These are phyloP conservation scores for Coelastrella sp. DNA, from an alignment of 139 green algal genomes.

Conservation along the genomic window DNA sequence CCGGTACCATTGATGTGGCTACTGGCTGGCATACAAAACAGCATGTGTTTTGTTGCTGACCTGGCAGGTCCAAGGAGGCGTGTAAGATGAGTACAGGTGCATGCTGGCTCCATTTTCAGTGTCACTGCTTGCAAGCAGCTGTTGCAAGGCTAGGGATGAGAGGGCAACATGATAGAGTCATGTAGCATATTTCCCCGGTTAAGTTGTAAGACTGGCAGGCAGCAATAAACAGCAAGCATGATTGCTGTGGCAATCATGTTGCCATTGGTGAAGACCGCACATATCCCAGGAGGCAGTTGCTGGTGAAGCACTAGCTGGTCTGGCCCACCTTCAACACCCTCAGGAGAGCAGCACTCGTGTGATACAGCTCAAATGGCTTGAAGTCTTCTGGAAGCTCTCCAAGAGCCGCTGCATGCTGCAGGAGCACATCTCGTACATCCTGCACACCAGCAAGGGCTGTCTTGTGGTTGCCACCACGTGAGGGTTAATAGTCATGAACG, in stretches of 20 bases:
- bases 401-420: constrained; percentile 10
- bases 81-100: no score
- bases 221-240: no score
- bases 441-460: not conserved
- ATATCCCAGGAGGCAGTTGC: not conserved
- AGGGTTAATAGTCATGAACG: not conserved
- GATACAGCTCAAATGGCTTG: constrained; percentile 16
- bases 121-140: no score
- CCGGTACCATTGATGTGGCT: no score
- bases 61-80: no score
- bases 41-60: no score
- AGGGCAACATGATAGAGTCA: no score
- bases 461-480: not conserved
- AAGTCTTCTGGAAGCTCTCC: not conserved
- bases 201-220: no score
- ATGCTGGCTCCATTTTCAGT: no score
- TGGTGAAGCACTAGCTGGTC: not conserved
- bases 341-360: not conserved
- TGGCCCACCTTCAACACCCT: constrained; percentile 14
- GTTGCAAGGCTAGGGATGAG: no score
- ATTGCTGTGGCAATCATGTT: not conserved
- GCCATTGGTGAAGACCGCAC: no score
- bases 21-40: not conserved
- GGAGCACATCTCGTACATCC: constrained; percentile 23
- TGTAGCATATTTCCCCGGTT: no score